Base-by-base conservation (phyloP, 495 filamentous ascomycete genomes). In the Oleoguttula mirabilis region DNA sequence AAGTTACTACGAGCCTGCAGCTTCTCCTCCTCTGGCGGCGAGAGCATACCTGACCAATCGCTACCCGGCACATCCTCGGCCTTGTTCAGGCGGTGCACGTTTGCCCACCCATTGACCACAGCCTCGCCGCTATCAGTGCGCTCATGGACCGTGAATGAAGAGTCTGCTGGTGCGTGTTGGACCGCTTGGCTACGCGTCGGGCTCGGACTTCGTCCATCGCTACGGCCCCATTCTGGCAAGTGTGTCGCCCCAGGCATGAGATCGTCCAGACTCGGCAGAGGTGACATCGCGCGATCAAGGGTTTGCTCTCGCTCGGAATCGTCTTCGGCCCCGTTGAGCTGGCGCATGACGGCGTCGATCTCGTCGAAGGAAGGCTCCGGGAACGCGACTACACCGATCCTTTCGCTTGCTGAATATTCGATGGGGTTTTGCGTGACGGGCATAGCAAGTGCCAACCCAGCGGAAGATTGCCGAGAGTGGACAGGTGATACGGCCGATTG, bases 1-100 rank as follows among this genome's bases (percentile, higher is more conserved):
- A 92, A 94, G 42, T 63, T 63, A 54, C 72, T 80, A 14, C 82
- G 77, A 21, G 75, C 70, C 47, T 78, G 73, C 35, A 55, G 45
- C 60, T 87, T 93, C 36, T 72, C 71, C 45, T 90, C 84, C 46
- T 93, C 86, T 17, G 75, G 76, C 5, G 81, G 82, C 20, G 80
- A 84, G 45, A 94, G 73, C 39, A 80, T 77, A 57, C 84, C 82
- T 50, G 88, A 82, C 90, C 90, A 96, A 55, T 95, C 88, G 48
- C 84, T 94, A 47, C 76, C 68, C 28, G 82, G 80, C 10, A 77
- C 60, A 43, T 82, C 73, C 15, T 73, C 69, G 20, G 59, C 67
- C 30, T 69, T 77, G 47, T 83, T 76, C 30, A 88, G 67, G 39
- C 75, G 73, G 38, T 79, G 77, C 50, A 72, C 44, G 11, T 59